Base-by-base conservation (phyloP, 2,329 filamentous ascomycete genomes). In the Xylaria hypoxylon region DNA sequence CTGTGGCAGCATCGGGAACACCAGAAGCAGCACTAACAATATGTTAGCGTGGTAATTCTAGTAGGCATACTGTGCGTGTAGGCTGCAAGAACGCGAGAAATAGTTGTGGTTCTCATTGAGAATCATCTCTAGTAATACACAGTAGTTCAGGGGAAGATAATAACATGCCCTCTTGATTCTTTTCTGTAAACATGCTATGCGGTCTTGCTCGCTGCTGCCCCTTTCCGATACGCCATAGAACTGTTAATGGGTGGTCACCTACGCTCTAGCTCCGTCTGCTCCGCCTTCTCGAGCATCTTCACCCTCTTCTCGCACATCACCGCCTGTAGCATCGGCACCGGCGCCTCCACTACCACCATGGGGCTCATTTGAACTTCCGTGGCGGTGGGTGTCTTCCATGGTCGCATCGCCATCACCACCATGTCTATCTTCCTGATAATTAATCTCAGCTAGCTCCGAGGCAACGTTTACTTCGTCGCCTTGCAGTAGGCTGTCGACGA, bases 221-320 rank as follows among this genome's bases (percentile, higher is more conserved):
- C 45, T 56, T 57, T 53, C 64, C 66, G 62, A 72, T 75, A 76
- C 73, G 71, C 73, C 74, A 69, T 69, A 72, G 74, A 71, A 52
- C 26, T 72, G 72, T 73, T 71, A 71, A 70, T 74, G 69, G 79
- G 81, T 78, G 79, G 63, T 69, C 79, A 99, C 96, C 95, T 98
- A 99, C 96, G 95, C 96, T 97, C 96, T 90, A 83, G 93, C 96
- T 77, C 96, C 96, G 82, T 98, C 96, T 74, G 93, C 93, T 78
- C 96, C 96, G 67, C 95, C 96, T 81, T 97, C 94, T 82, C 96
- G 87, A 71, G 95, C 89, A 73, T 89, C 90, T 79, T 93, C 89
- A 65, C 96, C 96, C 80, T 98, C 96, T 79, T 96, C 90, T 80
- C 94, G 89, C 73, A 97, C 83, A 78, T 99, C 95, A 70, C 94